These are phyloP conservation scores for Jackrogersella multiformis DNA, from an alignment of 495 filamentous ascomycete genomes.

Conservation along the genomic window DNA sequence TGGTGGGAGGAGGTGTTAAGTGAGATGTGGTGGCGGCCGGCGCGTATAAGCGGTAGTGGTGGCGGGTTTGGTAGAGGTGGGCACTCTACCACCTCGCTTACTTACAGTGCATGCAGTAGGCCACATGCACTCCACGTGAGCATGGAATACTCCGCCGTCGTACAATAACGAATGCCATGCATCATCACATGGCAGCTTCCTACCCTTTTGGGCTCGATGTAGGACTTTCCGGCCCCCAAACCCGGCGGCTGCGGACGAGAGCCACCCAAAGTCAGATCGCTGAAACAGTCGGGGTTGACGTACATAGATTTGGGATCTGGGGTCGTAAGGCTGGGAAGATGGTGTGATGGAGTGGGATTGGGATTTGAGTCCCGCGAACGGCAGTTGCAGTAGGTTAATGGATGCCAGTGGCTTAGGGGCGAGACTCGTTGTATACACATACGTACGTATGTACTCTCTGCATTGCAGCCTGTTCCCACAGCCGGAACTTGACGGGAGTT, in stretches of 20 bases:
- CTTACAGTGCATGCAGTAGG: not conserved
- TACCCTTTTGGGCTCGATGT: slow-evolving; percentile 1
- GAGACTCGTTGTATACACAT: not conserved
- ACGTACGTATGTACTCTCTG: not conserved
- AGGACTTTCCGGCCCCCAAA: slow-evolving; percentile 1
- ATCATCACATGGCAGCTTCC: slow-evolving; percentile 16
- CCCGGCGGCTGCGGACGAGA: not conserved
- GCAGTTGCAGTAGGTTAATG: slow-evolving; percentile 10
- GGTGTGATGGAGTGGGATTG: slow-evolving; percentile 3
- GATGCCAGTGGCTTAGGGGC: slow-evolving; percentile 9
- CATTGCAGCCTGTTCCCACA: too few relatives aligned
- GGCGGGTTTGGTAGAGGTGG: not conserved
- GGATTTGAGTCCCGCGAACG: slow-evolving; percentile 10
- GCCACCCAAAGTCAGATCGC: not conserved
- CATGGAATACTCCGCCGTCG: not conserved
- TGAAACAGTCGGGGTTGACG: slow-evolving; percentile 4
- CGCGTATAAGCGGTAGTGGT: not conserved
- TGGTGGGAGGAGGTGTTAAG: not conserved
- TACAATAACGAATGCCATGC: slow-evolving; percentile 4
- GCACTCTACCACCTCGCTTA: not conserved
- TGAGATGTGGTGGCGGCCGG: slow-evolving; percentile 21
- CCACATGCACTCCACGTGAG: slow-evolving; percentile 32
- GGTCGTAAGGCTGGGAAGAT: slow-evolving; percentile 24
- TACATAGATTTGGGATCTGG: slow-evolving; percentile 6
- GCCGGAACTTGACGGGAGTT: not conserved